Conservation (phyloP, 2,329 filamentous ascomycete species). For the Phyllosticta capitalensis region DNA sequence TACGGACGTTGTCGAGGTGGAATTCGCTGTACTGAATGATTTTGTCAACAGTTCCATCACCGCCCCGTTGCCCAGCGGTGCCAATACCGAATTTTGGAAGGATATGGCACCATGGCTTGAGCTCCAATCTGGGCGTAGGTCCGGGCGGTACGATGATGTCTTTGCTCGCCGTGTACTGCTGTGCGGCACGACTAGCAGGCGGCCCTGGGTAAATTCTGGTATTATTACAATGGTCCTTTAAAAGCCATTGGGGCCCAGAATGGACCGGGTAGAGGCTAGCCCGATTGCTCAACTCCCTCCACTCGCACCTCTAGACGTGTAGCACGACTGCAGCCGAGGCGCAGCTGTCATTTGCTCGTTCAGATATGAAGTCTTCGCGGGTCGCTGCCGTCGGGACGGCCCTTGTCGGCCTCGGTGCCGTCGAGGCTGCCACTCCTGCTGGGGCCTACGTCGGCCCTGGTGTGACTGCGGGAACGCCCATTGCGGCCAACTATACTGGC, state of each 20-base stretch:
- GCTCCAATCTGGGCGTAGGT: not conserved
- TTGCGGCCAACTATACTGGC: constrained; percentile 33
- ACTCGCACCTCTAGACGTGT: not conserved
- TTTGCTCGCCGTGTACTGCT: not conserved
- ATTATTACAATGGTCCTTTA: not conserved
- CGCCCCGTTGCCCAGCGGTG: not conserved
- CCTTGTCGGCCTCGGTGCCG: not conserved
- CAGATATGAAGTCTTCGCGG: constrained; percentile 4
- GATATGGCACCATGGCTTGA: not conserved
- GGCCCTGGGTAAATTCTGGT: not conserved
- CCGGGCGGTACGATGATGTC: not conserved
- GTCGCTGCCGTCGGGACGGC: not conserved
- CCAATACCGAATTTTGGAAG: not conserved
- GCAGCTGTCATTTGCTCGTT: not conserved
- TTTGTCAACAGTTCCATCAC: not conserved
- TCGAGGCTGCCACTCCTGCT: not conserved
- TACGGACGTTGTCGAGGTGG: not conserved
- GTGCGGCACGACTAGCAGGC: not conserved
- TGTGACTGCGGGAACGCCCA: constrained; percentile 20
- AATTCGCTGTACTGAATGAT: not conserved
- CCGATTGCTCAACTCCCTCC: not conserved
- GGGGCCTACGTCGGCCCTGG: constrained; percentile 2
- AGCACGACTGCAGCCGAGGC: not conserved
- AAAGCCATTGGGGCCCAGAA: not conserved
- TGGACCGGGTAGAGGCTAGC: not conserved